A percentile compares a stretch with the other conserved stretches of the same genome.
Evolutionary conservation across 306 rosid genomes (phyloP).

Genomic region (Begonia fuchsioides): DNA sequence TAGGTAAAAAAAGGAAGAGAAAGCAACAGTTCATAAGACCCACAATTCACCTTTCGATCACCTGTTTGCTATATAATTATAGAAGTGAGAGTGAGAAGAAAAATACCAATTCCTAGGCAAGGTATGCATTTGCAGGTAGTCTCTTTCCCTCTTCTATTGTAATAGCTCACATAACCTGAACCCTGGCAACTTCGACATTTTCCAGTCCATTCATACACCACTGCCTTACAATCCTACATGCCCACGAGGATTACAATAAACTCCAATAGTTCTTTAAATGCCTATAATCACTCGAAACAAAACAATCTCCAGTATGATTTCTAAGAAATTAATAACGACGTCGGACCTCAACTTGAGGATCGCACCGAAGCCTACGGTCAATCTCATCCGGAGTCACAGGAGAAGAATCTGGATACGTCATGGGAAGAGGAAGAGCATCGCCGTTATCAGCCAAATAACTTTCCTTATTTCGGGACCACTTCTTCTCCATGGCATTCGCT

Average conservation of each 20-base stretch:
- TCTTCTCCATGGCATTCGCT: constrained; percentile 60
- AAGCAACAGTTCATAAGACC: too few relatives aligned
- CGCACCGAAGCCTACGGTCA: constrained; percentile 62
- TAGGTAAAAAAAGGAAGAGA: too few relatives aligned
- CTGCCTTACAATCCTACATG: constrained; percentile 84
- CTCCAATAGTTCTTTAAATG: too few relatives aligned
- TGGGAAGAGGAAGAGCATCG: constrained; percentile 80
- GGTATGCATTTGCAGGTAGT: constrained; percentile 79
- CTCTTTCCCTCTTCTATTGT: constrained; percentile 64
- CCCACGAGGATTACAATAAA: constrained; percentile 2
- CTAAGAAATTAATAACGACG: too few relatives aligned
- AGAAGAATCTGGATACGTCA: constrained; percentile 66
- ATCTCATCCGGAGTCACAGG: constrained; percentile 60
- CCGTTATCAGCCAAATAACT: constrained; percentile 51
- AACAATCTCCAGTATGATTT: too few relatives aligned
- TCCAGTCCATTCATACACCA: constrained; percentile 97
- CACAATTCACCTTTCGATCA: too few relatives aligned
- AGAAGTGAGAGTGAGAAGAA: too few relatives aligned
- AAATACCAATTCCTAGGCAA: constrained; percentile 88
- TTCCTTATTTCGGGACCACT: constrained; percentile 61
- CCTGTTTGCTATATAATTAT: too few relatives aligned
- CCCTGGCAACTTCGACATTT: constrained; percentile 93
- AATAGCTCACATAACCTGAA: constrained; percentile 68
- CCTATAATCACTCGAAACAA: too few relatives aligned
- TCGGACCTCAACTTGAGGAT: constrained; percentile 52